A percentile compares a stretch with the other conserved stretches of the same genome.
Evolutionary conservation across 495 filamentous ascomycete species (phyloP).

Genomic region (Pseudevernia furfuracea): DNA sequence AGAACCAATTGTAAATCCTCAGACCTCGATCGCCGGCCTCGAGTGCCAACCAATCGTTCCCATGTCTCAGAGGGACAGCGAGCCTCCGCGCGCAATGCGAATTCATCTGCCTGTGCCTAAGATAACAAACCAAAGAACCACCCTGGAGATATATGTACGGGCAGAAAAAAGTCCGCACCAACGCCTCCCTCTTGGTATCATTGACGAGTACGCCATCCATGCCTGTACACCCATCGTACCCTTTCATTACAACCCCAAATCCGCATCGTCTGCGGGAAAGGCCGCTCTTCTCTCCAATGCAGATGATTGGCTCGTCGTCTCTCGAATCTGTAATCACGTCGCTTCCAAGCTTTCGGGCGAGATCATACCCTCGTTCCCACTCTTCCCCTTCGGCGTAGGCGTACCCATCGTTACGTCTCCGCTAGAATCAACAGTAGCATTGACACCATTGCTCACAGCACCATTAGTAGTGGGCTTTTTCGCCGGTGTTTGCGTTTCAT

Average conservation of each 20-base stretch:
- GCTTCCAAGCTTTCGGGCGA: slow-evolving; percentile 26
- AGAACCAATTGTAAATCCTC: neutral
- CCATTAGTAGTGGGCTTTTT: slow-evolving; percentile 34
- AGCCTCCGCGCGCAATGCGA: neutral
- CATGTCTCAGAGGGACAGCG: neutral
- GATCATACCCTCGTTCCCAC: slow-evolving; percentile 45
- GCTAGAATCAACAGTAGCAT: neutral
- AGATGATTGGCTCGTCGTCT: neutral
- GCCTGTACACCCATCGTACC: slow-evolving; percentile 12
- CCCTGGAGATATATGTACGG: slow-evolving; percentile 1
- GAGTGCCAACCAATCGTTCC: neutral
- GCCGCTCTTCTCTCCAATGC: neutral
- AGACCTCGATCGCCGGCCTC: neutral
- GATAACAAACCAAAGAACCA: neutral
- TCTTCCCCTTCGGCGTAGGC: slow-evolving; percentile 42
- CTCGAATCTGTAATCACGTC: slow-evolving; percentile 6
- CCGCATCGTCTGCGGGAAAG: neutral
- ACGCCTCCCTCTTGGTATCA: neutral
- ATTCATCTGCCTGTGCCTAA: neutral
- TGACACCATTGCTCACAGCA: neutral
- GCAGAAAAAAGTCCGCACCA: neutral
- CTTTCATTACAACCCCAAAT: slow-evolving; percentile 15
- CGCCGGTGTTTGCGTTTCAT: slow-evolving; percentile 28
- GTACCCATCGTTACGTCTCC: slow-evolving; percentile 6
- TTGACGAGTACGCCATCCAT: neutral